Percentiles rank a stretch among this genome's conserved stretches.
Conservation (phyloP, 306 rosid genomes). For the Canavalia ensiformis region DNA sequence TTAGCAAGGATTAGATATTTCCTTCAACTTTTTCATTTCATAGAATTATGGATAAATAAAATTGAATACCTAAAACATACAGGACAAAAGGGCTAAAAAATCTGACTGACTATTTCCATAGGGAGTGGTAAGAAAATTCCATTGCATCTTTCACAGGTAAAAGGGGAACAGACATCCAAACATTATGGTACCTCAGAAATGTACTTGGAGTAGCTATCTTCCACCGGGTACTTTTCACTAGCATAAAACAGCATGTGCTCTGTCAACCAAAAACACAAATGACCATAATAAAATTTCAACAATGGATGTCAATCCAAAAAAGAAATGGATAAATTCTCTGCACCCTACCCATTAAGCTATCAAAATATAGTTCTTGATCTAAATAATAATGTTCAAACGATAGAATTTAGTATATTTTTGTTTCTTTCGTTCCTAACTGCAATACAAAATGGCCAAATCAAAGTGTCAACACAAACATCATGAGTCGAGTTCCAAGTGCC, state of each 20-base stretch:
- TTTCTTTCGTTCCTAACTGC: not conserved
- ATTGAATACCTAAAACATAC: conserved; percentile 6
- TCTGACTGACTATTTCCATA: not conserved
- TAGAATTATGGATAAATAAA: conserved; percentile 17
- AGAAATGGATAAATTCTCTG: conserved; percentile 1
- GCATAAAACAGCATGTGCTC: conserved; percentile 99
- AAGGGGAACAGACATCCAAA: not conserved
- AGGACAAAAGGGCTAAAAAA: conserved; percentile 1
- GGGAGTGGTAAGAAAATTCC: conserved; percentile 27
- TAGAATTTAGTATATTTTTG: not conserved
- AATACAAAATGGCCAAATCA: not conserved
- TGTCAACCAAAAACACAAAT: conserved; percentile 51
- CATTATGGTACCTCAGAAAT: conserved; percentile 75
- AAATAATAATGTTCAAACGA: conserved; percentile 1
- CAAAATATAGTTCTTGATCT: not conserved
- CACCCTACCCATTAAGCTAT: conserved; percentile 15
- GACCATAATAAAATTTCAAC: conserved; percentile 11
- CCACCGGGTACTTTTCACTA: conserved; percentile 94
- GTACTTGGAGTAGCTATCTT: conserved; percentile 93
- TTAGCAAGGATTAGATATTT: conserved; percentile 17
- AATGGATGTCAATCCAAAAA: not conserved
- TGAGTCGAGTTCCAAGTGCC: conserved; percentile 10
- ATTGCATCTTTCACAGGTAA: not conserved
- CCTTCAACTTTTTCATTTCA: conserved; percentile 24
- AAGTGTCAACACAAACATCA: conserved; percentile 23